Conservation (phyloP, 345 rosid species). For the Salix exigua region DNA sequence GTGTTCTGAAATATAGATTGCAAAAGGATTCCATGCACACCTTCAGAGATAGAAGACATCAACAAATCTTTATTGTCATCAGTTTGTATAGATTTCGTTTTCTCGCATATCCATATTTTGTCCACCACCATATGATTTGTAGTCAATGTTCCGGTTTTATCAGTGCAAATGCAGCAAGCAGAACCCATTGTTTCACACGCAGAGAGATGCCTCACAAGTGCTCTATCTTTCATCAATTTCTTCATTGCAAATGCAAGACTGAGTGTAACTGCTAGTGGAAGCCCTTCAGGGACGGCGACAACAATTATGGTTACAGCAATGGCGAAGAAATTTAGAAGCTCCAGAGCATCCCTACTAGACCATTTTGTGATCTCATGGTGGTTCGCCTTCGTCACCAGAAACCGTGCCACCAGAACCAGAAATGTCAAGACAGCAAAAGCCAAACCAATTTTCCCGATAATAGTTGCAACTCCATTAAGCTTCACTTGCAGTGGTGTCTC, state of each 20-base stretch:
- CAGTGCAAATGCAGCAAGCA: slow-evolving; percentile 89
- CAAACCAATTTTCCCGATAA: slow-evolving; percentile 90
- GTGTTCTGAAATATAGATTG: slow-evolving; percentile 76
- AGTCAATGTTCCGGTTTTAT: slow-evolving; percentile 93
- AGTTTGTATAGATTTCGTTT: slow-evolving; percentile 14
- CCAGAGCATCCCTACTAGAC: slow-evolving; percentile 64
- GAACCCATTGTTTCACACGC: slow-evolving; percentile 99
- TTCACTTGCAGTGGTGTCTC: slow-evolving; percentile 80
- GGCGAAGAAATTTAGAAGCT: slow-evolving; percentile 72
- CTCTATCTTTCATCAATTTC: slow-evolving; percentile 75
- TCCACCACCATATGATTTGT: slow-evolving; percentile 91
- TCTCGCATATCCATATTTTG: slow-evolving; percentile 66
- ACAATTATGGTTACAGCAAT: slow-evolving; percentile 88
- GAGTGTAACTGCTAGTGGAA: slow-evolving; percentile 90
- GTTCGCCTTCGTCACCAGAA: slow-evolving; percentile 51
- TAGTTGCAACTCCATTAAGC: slow-evolving; percentile 91
- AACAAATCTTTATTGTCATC: slow-evolving; percentile 21
- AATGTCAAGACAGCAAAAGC: slow-evolving; percentile 70
- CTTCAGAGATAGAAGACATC: slow-evolving; percentile 36
- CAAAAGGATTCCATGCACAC: slow-evolving; percentile 38
- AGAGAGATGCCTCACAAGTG: slow-evolving; percentile 86
- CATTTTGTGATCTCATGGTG: slow-evolving; percentile 48
- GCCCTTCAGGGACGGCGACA: slow-evolving; percentile 97
- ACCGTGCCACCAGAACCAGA: slow-evolving; percentile 56
- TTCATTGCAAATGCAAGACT: slow-evolving; percentile 98